phyloP scores from a whole-genome alignment of 2,329 filamentous ascomycete genomes.

The Sporothrix phasma region DNA sequence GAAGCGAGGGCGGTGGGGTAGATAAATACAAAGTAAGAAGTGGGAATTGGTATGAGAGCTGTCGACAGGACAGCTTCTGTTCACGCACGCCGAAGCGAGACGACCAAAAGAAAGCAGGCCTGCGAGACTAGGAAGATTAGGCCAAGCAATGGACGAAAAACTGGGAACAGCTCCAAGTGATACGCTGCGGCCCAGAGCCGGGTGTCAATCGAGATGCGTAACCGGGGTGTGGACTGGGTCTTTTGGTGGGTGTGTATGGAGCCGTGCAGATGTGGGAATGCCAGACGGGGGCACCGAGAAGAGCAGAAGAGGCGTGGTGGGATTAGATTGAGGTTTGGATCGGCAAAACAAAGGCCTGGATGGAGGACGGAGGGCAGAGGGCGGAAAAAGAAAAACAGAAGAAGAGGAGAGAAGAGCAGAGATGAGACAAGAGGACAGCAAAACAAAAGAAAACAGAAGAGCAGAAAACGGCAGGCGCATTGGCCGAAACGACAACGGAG shows the following conservation, averaged over 20 bases:
- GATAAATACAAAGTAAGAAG: not conserved
- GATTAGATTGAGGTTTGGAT: not conserved
- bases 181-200: constrained; percentile 2
- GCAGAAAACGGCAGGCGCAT: not conserved
- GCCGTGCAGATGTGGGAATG: not conserved
- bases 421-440: not conserved
- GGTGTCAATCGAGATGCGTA: constrained; percentile 5
- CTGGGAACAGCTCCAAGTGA: constrained; percentile 1
- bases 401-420: not conserved
- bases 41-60: not conserved
- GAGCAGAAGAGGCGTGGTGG: not conserved
- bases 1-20: not conserved
- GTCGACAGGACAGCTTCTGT: not conserved
- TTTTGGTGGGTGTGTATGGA: constrained; percentile 2
- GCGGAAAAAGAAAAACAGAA: no score
- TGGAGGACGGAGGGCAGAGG: no score
- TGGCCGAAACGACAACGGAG: not conserved
- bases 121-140: not conserved
- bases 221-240: not conserved
- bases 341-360: not conserved
- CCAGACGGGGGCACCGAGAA: not conserved
- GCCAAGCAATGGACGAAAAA: constrained; percentile 1
- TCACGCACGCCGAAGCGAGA: not conserved
- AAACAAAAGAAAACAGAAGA: not conserved
- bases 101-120: not conserved